These are phyloP conservation scores for Macadamia tetraphylla DNA, from an alignment of 164 flowering plant genomes.

Conservation along the genomic window DNA sequence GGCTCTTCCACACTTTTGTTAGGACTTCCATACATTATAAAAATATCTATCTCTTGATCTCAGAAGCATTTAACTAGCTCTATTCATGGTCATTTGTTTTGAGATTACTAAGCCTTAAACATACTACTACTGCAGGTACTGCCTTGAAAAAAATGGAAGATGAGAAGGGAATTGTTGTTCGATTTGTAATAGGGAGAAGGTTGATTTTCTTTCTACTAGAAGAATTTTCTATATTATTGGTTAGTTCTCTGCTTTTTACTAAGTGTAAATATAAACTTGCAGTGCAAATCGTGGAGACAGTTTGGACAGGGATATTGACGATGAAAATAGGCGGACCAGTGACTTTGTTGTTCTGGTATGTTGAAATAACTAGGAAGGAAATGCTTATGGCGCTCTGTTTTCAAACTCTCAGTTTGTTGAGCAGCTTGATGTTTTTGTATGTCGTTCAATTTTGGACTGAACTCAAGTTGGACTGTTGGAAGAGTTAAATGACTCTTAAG, in stretches of 20 bases:
- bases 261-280: constrained; percentile 24
- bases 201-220: constrained; percentile 7
- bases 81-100: background rate
- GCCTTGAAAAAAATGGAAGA: constrained; percentile 62
- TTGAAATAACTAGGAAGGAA: constrained; percentile 5
- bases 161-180: constrained; percentile 67
- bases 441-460: too few species aligned
- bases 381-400: background rate
- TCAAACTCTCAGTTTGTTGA: background rate
- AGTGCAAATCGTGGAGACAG: constrained; percentile 79
- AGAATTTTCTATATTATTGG: background rate
- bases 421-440: too few species aligned
- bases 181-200: constrained; percentile 98
- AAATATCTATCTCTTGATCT: too few species aligned
- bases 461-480: too few species aligned
- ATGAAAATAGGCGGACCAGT: constrained; percentile 57
- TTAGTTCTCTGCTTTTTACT: constrained; percentile 3
- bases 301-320: constrained; percentile 62
- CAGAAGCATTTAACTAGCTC: too few species aligned
- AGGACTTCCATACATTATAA: too few species aligned
- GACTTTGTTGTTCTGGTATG: constrained; percentile 86
- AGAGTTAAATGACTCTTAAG: too few species aligned
- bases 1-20: too few species aligned
- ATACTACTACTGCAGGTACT: constrained; percentile 42
- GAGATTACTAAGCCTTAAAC: background rate